These are phyloP conservation scores for Fragilaria crotonensis DNA, from an alignment of 108 stramenopile genomes.

Conservation along the genomic window DNA sequence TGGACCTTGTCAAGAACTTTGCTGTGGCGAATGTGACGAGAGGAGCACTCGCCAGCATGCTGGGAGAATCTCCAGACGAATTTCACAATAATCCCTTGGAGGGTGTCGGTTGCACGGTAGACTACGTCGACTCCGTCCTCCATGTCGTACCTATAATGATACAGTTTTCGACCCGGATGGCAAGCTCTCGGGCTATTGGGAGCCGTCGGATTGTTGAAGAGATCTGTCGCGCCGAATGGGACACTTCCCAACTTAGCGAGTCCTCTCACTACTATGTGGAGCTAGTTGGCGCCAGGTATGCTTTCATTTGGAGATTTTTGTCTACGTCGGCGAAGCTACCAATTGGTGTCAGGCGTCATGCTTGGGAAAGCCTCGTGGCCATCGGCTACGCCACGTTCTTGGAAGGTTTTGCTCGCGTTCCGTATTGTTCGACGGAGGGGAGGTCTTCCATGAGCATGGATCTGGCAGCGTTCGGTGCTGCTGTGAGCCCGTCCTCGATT, in stretches of 20 bases:
- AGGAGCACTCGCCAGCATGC: too few species aligned
- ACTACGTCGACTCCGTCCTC: too few species aligned
- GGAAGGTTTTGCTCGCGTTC: constrained; percentile 80
- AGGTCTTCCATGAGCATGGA: constrained; percentile 94
- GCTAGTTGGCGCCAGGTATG: constrained; percentile 35
- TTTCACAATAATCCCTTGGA: too few species aligned
- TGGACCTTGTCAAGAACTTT: constrained; percentile 26
- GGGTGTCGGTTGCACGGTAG: too few species aligned
- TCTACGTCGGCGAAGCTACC: constrained; percentile 28
- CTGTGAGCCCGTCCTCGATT: constrained; percentile 33
- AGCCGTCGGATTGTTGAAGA: constrained; percentile 33
- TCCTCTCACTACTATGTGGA: constrained; percentile 77
- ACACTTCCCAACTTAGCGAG: constrained; percentile 57
- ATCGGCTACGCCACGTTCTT: constrained; percentile 53
- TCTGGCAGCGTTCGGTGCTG: constrained; percentile 64
- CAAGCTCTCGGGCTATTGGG: constrained; percentile 28
- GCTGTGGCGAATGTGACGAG: too few species aligned
- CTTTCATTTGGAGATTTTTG: constrained; percentile 37
- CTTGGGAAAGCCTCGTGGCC: constrained; percentile 57
- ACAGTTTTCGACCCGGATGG: constrained; percentile 4
- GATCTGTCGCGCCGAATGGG: too few species aligned
- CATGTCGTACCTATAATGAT: constrained; percentile 14
- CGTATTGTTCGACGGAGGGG: constrained; percentile 85
- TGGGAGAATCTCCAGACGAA: background rate
- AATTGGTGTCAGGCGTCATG: constrained; percentile 17